A percentile compares a stretch with the other conserved stretches of the same genome.
These are phyloP conservation scores for Coniochaeta sp. DNA, from an alignment of 2,329 filamentous ascomycete genomes.

Conservation along the genomic window DNA sequence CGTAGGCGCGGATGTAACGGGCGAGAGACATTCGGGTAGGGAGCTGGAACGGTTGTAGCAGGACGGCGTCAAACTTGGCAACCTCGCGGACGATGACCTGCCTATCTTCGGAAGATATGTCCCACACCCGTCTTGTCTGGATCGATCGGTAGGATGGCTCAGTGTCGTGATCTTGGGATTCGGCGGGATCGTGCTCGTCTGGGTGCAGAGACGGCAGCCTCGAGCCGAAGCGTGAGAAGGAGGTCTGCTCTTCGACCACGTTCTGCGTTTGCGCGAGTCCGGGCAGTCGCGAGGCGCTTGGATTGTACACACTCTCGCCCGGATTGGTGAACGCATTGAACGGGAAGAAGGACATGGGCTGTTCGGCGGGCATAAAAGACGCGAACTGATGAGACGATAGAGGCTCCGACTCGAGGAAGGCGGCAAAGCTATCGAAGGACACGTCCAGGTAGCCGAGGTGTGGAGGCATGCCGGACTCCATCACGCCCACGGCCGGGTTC, in stretches of 20 bases:
- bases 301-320: neutral
- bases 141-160: neutral
- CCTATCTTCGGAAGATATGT: constrained; percentile 7
- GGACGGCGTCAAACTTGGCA: constrained; percentile 4
- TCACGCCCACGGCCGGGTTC: neutral
- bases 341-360: constrained; percentile 1
- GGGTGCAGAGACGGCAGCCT: constrained; percentile 8
- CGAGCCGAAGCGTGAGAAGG: constrained; percentile 8
- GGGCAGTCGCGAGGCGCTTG: neutral
- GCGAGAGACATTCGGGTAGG: constrained; percentile 10
- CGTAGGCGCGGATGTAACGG: constrained; percentile 12
- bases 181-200: neutral
- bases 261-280: neutral
- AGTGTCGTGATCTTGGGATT: neutral
- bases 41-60: constrained; percentile 6
- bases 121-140: constrained; percentile 1
- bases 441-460: neutral
- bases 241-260: constrained; percentile 2
- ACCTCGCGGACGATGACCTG: constrained; percentile 1
- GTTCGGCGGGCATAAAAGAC: neutral
- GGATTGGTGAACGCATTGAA: constrained; percentile 2
- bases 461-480: neutral
- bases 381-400: constrained; percentile 1
- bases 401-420: constrained; percentile 5
- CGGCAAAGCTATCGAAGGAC: constrained; percentile 4